Evolutionary conservation across 129 eudicot genomes (phyloP).

Genomic region (Tanacetum coccineum): DNA sequence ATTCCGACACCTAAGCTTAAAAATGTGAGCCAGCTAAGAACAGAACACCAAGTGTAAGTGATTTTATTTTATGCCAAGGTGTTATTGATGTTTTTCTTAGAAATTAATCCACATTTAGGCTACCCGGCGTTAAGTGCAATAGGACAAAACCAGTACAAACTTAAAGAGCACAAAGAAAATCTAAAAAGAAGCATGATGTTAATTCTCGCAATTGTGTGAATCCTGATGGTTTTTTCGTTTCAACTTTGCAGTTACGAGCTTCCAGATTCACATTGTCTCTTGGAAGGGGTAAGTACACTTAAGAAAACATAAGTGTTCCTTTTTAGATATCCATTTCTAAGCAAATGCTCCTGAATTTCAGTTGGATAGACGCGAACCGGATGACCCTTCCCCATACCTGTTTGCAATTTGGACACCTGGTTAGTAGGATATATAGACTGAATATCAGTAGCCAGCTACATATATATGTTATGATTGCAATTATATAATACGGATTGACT

Average conservation of each 20-base stretch:
- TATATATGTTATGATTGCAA: slow-evolving; percentile 5
- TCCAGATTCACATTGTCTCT: slow-evolving; percentile 86
- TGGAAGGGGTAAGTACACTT: slow-evolving; percentile 66
- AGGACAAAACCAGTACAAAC: neutral
- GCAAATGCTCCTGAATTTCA: slow-evolving; percentile 30
- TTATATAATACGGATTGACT: slow-evolving; percentile 8
- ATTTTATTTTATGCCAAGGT: slow-evolving; percentile 2
- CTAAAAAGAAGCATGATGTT: neutral
- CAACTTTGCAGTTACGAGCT: slow-evolving; percentile 80
- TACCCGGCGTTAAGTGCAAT: neutral
- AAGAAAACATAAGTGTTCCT: slow-evolving; percentile 6
- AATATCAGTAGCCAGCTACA: slow-evolving; percentile 9
- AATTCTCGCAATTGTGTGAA: neutral
- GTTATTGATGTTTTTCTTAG: neutral
- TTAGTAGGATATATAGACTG: slow-evolving; percentile 25
- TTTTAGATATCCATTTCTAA: slow-evolving; percentile 6
- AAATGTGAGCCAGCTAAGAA: slow-evolving; percentile 82
- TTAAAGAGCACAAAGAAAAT: neutral
- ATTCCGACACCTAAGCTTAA: slow-evolving; percentile 89
- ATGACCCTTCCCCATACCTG: slow-evolving; percentile 90
- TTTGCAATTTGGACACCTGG: slow-evolving; percentile 98
- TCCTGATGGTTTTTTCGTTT: slow-evolving; percentile 16
- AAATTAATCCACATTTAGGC: neutral
- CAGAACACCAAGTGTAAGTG: slow-evolving; percentile 99
- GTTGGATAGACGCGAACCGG: slow-evolving; percentile 80